A percentile compares a stretch with the other conserved stretches of the same genome.
Evolutionary conservation across 2,329 filamentous ascomycete species (phyloP).

Genomic region (Sphaerulina musiva): DNA sequence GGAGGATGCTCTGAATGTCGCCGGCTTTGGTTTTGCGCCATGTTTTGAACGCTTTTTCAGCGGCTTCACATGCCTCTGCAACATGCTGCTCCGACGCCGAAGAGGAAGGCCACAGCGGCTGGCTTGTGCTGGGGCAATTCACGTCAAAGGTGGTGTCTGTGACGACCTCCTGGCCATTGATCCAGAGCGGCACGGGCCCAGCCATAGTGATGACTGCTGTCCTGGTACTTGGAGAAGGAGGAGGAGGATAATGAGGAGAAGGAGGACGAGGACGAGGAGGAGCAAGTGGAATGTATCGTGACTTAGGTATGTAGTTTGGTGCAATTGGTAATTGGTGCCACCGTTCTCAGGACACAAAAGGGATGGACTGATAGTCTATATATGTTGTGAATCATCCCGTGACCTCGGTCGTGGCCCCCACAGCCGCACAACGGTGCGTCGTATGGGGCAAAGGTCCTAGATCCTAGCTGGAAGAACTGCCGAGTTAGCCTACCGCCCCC

Average conservation of each 20-base stretch:
- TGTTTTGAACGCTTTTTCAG: constrained; percentile 59
- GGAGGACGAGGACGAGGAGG: no score
- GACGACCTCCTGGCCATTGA: constrained; percentile 44
- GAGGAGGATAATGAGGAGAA: no score
- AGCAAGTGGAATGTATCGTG: background rate
- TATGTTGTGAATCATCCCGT: no score
- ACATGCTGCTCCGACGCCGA: constrained; percentile 52
- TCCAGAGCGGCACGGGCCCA: constrained; percentile 39
- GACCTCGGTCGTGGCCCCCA: no score
- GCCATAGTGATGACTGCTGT: constrained; percentile 5
- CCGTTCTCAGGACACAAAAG: background rate
- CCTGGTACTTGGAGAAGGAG: background rate
- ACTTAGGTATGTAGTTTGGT: background rate
- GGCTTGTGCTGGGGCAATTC: constrained; percentile 48
- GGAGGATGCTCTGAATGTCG: constrained; percentile 61
- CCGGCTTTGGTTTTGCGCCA: constrained; percentile 61
- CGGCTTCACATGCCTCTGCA: constrained; percentile 52
- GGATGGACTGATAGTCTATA: no score
- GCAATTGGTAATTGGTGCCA: background rate
- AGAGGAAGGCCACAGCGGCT: constrained; percentile 51
- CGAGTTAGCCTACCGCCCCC: background rate
- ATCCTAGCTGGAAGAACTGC: background rate
- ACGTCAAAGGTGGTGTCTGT: constrained; percentile 51
- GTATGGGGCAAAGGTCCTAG: background rate
- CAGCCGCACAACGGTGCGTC: background rate